Percentiles rank a stretch among this genome's conserved stretches.
These are phyloP conservation scores for Amanita pallidorosea DNA, from an alignment of 768 basidiomycete species.

Conservation along the genomic window DNA sequence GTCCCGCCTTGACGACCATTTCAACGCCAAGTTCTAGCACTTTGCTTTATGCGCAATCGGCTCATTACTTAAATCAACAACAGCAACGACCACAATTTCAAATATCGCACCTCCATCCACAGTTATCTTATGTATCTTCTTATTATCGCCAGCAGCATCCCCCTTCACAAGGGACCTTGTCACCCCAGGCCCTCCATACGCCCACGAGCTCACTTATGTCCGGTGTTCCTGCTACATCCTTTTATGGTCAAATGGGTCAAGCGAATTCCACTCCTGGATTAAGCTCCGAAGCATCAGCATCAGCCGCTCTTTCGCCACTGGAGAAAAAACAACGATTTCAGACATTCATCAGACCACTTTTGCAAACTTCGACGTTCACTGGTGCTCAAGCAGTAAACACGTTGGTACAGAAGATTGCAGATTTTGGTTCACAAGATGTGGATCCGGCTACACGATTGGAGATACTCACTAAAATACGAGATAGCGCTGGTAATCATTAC, in stretches of 20 bases:
- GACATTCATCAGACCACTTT: constrained; percentile 38
- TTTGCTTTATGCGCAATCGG: constrained; percentile 27
- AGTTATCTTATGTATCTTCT: constrained; percentile 8
- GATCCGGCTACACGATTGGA: constrained; percentile 58
- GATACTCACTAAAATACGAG: constrained; percentile 71
- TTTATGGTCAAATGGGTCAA: constrained; percentile 18
- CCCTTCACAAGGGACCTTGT: constrained; percentile 49
- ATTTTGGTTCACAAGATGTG: constrained; percentile 54
- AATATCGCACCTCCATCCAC: constrained; percentile 15
- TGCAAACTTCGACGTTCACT: constrained; percentile 50
- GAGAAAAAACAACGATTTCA: constrained; percentile 47
- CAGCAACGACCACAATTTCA: constrained; percentile 18
- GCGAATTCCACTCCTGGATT: constrained; percentile 11
- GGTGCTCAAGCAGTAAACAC: constrained; percentile 58
- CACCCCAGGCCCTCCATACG: constrained; percentile 60
- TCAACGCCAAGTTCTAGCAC: constrained; percentile 30
- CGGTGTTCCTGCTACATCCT: constrained; percentile 18
- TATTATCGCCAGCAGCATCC: constrained; percentile 24
- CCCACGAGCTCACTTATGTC: constrained; percentile 38
- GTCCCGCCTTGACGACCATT: constrained; percentile 51
- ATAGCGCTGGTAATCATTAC: constrained; percentile 79
- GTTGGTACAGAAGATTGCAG: constrained; percentile 47
- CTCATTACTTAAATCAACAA: constrained; percentile 21
- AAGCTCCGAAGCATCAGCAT: constrained; percentile 13
- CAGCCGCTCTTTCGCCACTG: constrained; percentile 27